Percentiles rank a stretch among this genome's conserved stretches.
phyloP scores from a whole-genome alignment of 768 basidiomycete species.

The Kwoniella heveanensis region DNA sequence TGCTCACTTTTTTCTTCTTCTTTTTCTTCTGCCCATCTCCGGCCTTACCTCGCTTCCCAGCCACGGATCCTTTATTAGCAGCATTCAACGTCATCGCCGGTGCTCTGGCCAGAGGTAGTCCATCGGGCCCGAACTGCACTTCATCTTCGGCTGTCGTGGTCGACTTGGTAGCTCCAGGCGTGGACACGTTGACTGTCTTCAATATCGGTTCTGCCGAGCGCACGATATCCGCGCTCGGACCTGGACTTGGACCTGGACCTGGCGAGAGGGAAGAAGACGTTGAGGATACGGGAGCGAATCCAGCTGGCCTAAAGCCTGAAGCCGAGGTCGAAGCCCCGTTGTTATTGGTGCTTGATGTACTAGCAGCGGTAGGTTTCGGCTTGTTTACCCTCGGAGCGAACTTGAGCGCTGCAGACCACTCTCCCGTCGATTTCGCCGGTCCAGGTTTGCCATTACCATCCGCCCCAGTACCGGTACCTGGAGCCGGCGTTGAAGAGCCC shows the following conservation, averaged over 20 bases:
- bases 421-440: constrained; percentile 22
- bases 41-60: constrained; percentile 26
- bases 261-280: too few species aligned
- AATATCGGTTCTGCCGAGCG: constrained; percentile 23
- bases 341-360: too few species aligned
- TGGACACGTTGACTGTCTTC: not conserved
- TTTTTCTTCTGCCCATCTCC: constrained; percentile 36
- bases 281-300: constrained; percentile 1
- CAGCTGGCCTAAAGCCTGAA: constrained; percentile 3
- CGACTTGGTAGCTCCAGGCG: not conserved
- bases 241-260: too few species aligned
- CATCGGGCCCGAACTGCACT: constrained; percentile 41
- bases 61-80: constrained; percentile 17
- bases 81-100: constrained; percentile 51
- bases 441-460: not conserved
- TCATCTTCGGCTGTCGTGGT: constrained; percentile 19
- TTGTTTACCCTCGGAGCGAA: constrained; percentile 52
- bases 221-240: constrained; percentile 29
- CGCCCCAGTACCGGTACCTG: not conserved
- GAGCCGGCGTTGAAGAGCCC: constrained; percentile 5
- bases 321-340: constrained; percentile 18
- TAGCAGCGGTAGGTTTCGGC: constrained; percentile 23
- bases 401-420: constrained; percentile 47
- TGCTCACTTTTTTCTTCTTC: constrained; percentile 50
- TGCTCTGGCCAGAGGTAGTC: constrained; percentile 46